Evolutionary conservation across 2,329 filamentous ascomycete genomes (phyloP), one percentile per base, ranked within the genome.

Genomic region (Fusarium miscanthi): DNA sequence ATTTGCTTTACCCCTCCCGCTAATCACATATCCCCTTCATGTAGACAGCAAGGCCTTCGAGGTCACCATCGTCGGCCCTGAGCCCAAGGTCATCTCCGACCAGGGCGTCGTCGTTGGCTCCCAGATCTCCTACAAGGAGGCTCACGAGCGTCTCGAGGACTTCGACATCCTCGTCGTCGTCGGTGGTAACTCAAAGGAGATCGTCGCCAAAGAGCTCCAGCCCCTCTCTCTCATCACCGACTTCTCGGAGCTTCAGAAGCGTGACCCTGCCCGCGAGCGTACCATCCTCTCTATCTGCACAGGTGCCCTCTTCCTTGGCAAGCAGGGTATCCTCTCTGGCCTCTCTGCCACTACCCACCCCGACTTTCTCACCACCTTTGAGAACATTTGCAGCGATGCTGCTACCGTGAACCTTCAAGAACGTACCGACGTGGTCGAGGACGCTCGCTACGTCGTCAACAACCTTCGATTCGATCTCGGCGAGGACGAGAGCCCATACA

Each of bases 391-490:
- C 86, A 93, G 92, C 81, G 90, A 93, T 73, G 89, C 90, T 52
- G 89, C 92, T 49, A 89, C 89, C 64, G 87, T 90, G 71, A 90
- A 93, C 81, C 85, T 92, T 74, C 88, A 90, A 63, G 92, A 94
- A 84, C 91, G 93, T 79, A 94, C 93, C 77, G 93, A 96, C 78
- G 92, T 96, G 72, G 88, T 95, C 78, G 93, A 96, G 79, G 91
- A 93, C 72, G 87, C 88, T 78, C 89, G 93, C 78, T 97, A 96
- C 80, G 93, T 97, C 25, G 94, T 97, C 81, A 97, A 97, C 87
- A 96, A 97, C 83, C 91, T 94, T 66, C 92, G 94, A 76, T 97
- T 95, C 81, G 93, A 96, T 77, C 86, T 96, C 75, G 92, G 92
- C 78, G 90, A 93, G 78, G 92, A 95, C 70, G 91, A 94, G 82